Base-by-base conservation (phyloP, 2,329 filamentous ascomycete genomes). In the Aspergillus chevalieri region DNA sequence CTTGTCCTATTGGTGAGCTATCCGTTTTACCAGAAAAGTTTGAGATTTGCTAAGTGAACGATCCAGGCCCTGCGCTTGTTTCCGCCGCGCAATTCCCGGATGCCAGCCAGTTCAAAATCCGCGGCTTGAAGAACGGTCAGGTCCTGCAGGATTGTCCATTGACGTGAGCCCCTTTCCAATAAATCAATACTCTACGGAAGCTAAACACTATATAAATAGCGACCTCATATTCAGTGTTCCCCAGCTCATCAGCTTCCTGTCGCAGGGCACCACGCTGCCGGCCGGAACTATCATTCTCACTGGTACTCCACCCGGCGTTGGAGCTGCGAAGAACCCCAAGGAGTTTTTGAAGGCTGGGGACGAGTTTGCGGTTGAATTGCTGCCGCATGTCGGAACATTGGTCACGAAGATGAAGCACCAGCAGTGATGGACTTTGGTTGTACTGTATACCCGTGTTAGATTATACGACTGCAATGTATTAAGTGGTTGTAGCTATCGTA, bases 141-240 rank as follows among this genome's bases (percentile, higher is more conserved):
- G 71, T 77, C 10, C 63, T 81, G 59, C 79, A 82, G 61, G 73
- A 75, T 49, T 72, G 69, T 52, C 64, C 64, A 15, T 55, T 71
- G 38, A 70, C 71, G 70, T 75, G 65, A 19, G 64, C 59, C 46
- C n/a, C 6, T 21, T 43, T 14, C 10, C 26, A 30, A 30, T 30
- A 33, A 3, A n/a, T 22, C 24, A 22, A 22, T 14, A 12, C 7
- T 24, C 30, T 10, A 14, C 10, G 5, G 14, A 45, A 30, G 26
- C 53, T 62, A 52, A 61, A 61, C 30, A 24, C 0, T n/a, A 9
- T n/a, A 34, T 8, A 7, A 15, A 48, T 52, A 80, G 76, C 26
- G 78, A 81, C 34, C 65, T 81, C 21, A 80, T 82, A 49, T 81
- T 81, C 59, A 71, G 64, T 19, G 71, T 83, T 9, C 68, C 74